phyloP scores from a whole-genome alignment of 352 stramenopile genomes.

The Lagenidium sp. region DNA sequence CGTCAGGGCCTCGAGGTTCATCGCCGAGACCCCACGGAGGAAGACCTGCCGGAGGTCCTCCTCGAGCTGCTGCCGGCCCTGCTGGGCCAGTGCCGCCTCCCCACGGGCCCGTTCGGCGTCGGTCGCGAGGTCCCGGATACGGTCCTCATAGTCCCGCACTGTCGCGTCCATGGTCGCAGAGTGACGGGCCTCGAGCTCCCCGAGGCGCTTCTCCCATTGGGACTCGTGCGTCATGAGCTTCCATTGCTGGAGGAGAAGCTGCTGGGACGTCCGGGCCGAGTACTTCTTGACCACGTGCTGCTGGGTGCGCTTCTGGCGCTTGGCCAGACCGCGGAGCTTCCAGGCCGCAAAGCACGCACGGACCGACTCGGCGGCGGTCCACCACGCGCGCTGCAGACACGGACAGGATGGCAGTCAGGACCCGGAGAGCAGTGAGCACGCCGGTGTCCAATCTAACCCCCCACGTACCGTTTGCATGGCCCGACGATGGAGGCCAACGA shows the following conservation, averaged over 20 bases:
- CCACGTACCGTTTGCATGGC: no score
- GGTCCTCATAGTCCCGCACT: neutral
- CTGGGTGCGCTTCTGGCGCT: constrained; percentile 2
- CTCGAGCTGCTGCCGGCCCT: constrained; percentile 37
- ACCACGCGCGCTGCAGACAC: constrained; percentile 1
- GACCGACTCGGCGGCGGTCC: constrained; percentile 1
- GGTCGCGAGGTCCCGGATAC: constrained; percentile 21
- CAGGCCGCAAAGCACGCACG: constrained; percentile 9
- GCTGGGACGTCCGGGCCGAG: constrained; percentile 3
- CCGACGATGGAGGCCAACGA: no score
- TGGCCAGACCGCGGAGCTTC: neutral
- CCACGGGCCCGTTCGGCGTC: constrained; percentile 27
- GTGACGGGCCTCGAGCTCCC: constrained; percentile 1
- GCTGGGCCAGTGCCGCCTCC: constrained; percentile 22
- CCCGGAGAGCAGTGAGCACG: no score
- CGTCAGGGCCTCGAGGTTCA: constrained; percentile 68
- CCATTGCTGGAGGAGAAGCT: constrained; percentile 8
- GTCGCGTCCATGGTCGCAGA: neutral
- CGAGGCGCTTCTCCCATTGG: constrained; percentile 2
- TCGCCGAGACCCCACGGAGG: constrained; percentile 54
- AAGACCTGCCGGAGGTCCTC: constrained; percentile 60
- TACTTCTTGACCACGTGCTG: constrained; percentile 7
- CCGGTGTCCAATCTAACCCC: no score
- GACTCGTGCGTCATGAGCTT: constrained; percentile 8
- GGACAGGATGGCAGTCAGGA: no score